Conservation (phyloP, 2,329 filamentous ascomycete species). For the Rhinocladiella mackenziei region DNA sequence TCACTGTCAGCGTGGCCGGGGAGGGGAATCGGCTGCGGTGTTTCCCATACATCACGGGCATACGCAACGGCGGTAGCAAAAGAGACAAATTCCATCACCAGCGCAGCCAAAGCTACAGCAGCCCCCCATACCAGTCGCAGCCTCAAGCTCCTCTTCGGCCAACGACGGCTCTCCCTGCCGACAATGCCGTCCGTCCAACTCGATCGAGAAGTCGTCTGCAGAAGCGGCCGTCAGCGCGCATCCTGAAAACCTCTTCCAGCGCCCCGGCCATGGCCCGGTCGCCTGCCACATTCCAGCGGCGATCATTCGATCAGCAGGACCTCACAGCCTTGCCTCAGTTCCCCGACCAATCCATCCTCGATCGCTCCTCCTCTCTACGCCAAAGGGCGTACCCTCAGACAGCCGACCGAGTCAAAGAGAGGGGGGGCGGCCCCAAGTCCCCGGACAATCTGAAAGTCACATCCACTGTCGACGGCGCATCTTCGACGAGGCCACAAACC, state of each 20-base stretch:
- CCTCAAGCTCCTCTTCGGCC: conserved; percentile 2
- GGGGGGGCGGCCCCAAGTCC: conserved; percentile 5
- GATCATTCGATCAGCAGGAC: conserved; percentile 5
- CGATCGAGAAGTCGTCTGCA: conserved; percentile 15
- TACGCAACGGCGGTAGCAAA: no score
- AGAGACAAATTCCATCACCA: background rate
- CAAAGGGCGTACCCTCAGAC: conserved; percentile 9
- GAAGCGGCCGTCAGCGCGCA: conserved; percentile 7
- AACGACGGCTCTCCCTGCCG: conserved; percentile 3
- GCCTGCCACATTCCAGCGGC: background rate
- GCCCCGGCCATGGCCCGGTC: conserved; percentile 7
- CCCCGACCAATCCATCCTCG: conserved; percentile 9
- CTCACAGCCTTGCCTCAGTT: conserved; percentile 15
- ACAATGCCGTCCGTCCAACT: conserved; percentile 3
- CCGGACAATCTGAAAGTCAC: conserved; percentile 2
- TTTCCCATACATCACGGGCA: no score
- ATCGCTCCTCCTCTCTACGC: conserved; percentile 14
- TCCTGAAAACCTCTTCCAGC: conserved; percentile 9
- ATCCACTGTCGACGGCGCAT: conserved; percentile 3
- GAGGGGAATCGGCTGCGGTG: no score
- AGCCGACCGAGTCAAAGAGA: conserved; percentile 1
- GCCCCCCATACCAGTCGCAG: no score
- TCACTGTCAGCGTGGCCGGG: no score
- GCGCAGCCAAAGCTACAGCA: conserved; percentile 4
- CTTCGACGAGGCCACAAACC: conserved; percentile 13